Base-by-base conservation (phyloP, 305 asterid genomes). In the Fraxinus albicans region DNA sequence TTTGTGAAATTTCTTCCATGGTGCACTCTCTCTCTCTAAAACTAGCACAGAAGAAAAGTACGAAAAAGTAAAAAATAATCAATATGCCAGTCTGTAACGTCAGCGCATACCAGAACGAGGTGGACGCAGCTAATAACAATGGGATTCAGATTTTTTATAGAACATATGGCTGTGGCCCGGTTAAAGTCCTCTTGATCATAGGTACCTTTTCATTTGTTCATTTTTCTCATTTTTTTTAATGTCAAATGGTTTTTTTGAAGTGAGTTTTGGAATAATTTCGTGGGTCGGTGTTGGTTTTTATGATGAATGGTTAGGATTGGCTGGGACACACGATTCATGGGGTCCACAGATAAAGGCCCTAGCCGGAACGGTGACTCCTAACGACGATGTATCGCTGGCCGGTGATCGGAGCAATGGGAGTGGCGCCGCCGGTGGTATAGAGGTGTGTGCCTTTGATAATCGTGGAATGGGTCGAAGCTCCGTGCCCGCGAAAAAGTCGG, bases 401-500 rank as follows among this genome's bases (percentile, higher is more conserved):
- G 91, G 80, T 34, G 90, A 89, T 87, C 84, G 87, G 88, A 84
- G 84, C 87, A 80, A 7, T 19, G 89, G 73, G 55, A 85, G 85
- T 67, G 85, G n/a, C 75, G 92, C 83, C 34, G 83, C 47, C 19
- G 89, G 85, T 29, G 90, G 77, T 40, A 82, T 89, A 81, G 96
- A 96, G 90, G 95, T 95, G 55, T 96, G 99, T 82, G 98, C 97
- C 44, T 90, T 96, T 77, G 99, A 96, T 88, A 95, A 95, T 79
- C 97, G 99, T 31, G 98, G 99, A 87, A 88, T 96, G 92, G 99
- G 98, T 25, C 92, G 83, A 80, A 95, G 98, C 91, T 92, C 98
- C 70, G 87, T 97, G 78, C 98, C 98, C 78, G 88, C 90, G 47
- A 92, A 94, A 80, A 95, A 92, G 77, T 86, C 97, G 4, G 92